A percentile compares a stretch with the other conserved stretches of the same genome.
These are phyloP conservation scores for Naegleria fowleri DNA, from an alignment of 208 protist species.

Conservation along the genomic window DNA sequence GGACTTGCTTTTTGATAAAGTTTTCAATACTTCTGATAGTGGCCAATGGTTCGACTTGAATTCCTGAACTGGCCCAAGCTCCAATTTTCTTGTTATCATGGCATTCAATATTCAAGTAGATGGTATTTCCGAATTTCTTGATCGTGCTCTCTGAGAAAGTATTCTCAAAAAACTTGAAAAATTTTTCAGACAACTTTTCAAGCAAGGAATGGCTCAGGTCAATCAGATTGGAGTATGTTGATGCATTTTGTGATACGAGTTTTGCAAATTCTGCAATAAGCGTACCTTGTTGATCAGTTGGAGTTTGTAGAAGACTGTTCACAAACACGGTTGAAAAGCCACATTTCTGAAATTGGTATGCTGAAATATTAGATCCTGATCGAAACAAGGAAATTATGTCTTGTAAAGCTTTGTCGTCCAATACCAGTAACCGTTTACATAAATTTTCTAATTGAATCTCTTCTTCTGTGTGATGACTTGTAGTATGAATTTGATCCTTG, in stretches of 20 bases:
- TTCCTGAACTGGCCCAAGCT: background rate
- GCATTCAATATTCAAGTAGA: background rate
- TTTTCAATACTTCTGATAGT: background rate
- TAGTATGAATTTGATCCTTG: background rate
- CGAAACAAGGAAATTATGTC: background rate
- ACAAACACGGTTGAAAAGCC: background rate
- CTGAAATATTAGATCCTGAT: background rate
- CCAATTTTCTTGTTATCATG: background rate
- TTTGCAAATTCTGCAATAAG: background rate
- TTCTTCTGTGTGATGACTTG: background rate
- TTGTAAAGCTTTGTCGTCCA: background rate
- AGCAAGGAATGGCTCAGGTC: background rate
- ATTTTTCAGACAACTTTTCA: background rate
- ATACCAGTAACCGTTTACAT: too few species aligned
- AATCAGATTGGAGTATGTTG: background rate
- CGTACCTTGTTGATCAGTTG: background rate
- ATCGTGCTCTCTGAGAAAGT: background rate
- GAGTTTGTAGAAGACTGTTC: background rate
- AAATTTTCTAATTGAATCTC: background rate
- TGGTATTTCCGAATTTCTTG: background rate
- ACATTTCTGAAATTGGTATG: background rate
- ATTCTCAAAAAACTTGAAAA: background rate
- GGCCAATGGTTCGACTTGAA: background rate
- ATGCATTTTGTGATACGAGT: background rate
- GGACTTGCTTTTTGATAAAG: background rate